Conservation (phyloP, 192 early-diverging fungal species). For the Dissophora ornata region DNA sequence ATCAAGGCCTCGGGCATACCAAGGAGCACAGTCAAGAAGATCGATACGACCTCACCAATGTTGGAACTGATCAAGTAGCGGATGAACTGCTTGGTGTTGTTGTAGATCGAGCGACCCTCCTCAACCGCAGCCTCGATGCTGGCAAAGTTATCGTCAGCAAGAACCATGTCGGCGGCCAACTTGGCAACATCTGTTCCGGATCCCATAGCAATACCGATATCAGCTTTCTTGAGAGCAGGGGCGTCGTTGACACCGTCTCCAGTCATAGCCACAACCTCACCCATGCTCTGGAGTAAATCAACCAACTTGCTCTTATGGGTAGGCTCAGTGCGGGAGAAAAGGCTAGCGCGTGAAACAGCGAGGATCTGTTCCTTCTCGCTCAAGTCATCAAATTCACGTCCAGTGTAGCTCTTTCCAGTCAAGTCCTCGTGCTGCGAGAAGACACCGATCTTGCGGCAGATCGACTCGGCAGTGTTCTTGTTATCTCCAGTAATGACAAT, state of each 20-base stretch:
- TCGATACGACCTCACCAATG: constrained; percentile 98
- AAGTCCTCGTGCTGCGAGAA: constrained; percentile 78
- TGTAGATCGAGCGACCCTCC: constrained; percentile 97
- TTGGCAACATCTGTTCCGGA: constrained; percentile 98
- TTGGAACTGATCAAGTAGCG: constrained; percentile 98
- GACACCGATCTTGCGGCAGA: constrained; percentile 95
- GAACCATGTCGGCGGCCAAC: constrained; percentile 97
- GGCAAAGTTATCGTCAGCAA: constrained; percentile 99
- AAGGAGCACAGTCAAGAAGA: constrained; percentile 96
- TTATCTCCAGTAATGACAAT: constrained; percentile 99
- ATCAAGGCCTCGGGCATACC: constrained; percentile 98
- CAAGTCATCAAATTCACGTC: constrained; percentile 95
- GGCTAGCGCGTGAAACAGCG: constrained; percentile 77
- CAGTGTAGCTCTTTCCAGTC: constrained; percentile 82
- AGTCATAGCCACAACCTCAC: constrained; percentile 93
- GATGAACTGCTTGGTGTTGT: constrained; percentile 99
- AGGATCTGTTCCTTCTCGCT: constrained; percentile 72
- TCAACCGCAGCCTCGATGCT: constrained; percentile 98
- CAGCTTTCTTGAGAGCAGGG: constrained; percentile 96
- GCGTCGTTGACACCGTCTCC: constrained; percentile 99
- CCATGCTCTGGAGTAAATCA: constrained; percentile 85
- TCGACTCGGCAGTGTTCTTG: constrained; percentile 95
- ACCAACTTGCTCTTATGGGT: constrained; percentile 96
- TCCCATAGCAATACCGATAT: constrained; percentile 99
- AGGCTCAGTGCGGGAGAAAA: constrained; percentile 97